Percentiles rank a stretch among this genome's conserved stretches.
These are phyloP conservation scores for Picocystis sp. DNA, from an alignment of 163 green algal species.

Conservation along the genomic window DNA sequence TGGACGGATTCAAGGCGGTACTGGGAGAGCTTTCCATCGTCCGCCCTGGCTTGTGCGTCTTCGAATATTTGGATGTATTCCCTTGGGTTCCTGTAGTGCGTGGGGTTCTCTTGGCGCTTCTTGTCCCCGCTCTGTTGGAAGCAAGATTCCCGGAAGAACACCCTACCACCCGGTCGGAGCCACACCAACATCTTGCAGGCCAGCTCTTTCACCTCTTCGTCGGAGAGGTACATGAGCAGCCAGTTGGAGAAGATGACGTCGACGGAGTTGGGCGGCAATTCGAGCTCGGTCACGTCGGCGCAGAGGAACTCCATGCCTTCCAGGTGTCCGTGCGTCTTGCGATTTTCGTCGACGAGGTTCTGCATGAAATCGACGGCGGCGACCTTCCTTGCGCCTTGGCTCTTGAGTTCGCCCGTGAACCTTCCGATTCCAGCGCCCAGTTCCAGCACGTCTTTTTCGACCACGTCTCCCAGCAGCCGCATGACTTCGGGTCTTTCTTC, in stretches of 20 bases:
- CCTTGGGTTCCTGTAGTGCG: slow-evolving; percentile 66
- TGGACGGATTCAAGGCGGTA: slow-evolving; percentile 54
- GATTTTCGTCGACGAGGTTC: slow-evolving; percentile 55
- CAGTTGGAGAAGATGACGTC: slow-evolving; percentile 86
- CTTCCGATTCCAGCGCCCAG: slow-evolving; percentile 75
- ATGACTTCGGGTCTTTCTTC: slow-evolving; percentile 70
- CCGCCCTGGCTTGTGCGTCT: slow-evolving; percentile 11
- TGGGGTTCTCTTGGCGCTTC: slow-evolving; percentile 53
- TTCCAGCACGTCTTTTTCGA: slow-evolving; percentile 50
- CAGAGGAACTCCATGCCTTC: slow-evolving; percentile 17
- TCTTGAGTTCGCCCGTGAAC: slow-evolving; percentile 43
- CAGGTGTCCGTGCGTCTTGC: slow-evolving; percentile 22
- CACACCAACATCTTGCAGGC: slow-evolving; percentile 37
- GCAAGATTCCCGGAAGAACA: slow-evolving; percentile 83
- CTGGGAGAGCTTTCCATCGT: slow-evolving; percentile 21
- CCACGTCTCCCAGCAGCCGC: slow-evolving; percentile 42
- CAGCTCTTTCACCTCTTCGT: slow-evolving; percentile 50
- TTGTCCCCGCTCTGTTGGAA: slow-evolving; percentile 70
- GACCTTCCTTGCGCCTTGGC: slow-evolving; percentile 28
- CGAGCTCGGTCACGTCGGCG: slow-evolving; percentile 16
- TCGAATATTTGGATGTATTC: slow-evolving; percentile 62
- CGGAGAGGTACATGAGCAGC: slow-evolving; percentile 83
- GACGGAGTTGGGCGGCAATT: slow-evolving; percentile 10
- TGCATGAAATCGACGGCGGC: slow-evolving; percentile 78
- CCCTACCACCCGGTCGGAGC: slow-evolving; percentile 28